Evolutionary conservation across 1,139 yeast genomes (phyloP).

Genomic region (Hemisphaericaspora xylanilytica): DNA sequence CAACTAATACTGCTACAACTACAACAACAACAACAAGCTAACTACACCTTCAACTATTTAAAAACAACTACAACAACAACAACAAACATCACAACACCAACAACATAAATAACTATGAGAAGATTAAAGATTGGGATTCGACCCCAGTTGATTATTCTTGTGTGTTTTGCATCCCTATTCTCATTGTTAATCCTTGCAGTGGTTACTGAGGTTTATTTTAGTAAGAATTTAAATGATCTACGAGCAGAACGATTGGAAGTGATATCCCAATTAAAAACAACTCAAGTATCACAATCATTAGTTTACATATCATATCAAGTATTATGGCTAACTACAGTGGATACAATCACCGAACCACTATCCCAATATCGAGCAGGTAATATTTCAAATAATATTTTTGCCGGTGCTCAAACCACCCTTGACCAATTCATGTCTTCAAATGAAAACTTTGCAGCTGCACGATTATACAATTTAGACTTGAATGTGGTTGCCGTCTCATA

Average conservation of each 20-base stretch:
- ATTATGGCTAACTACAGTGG: constrained; percentile 63
- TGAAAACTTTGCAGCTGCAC: constrained; percentile 61
- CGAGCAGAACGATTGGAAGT: constrained; percentile 72
- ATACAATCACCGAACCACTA: constrained; percentile 58
- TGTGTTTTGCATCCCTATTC: constrained; percentile 69
- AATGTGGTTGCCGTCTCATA: constrained; percentile 33
- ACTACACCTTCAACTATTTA: too few species aligned
- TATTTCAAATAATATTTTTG: constrained; percentile 40
- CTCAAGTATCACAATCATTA: constrained; percentile 72
- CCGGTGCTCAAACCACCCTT: constrained; percentile 43
- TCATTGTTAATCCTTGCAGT: constrained; percentile 75
- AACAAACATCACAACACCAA: neutral
- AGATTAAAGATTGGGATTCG: constrained; percentile 52
- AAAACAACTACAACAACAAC: neutral
- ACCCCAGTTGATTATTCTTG: constrained; percentile 78
- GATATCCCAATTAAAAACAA: constrained; percentile 75
- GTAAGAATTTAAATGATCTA: constrained; percentile 57
- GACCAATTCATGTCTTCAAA: constrained; percentile 64
- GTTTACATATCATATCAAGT: constrained; percentile 67
- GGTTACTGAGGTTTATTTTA: constrained; percentile 78
- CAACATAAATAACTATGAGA: constrained; percentile 23
- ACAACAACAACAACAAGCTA: too few species aligned
- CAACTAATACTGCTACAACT: too few species aligned
- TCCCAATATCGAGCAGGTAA: constrained; percentile 72
- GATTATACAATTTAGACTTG: constrained; percentile 59